phyloP scores from a whole-genome alignment of 495 filamentous ascomycete species.

The Pseudotulostoma volvatum region DNA sequence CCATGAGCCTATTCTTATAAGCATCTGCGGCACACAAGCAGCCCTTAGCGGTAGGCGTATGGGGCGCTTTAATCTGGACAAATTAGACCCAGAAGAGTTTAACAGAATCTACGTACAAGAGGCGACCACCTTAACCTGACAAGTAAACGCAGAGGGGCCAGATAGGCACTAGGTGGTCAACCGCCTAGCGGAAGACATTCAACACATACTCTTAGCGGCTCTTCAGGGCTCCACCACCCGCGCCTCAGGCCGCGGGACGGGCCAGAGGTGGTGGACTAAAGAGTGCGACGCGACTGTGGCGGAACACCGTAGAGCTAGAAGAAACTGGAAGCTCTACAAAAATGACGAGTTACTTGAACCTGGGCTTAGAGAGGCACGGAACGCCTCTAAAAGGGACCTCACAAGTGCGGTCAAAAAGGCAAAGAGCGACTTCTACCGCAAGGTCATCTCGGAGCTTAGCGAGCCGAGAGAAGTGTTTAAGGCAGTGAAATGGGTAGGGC shows the following conservation, averaged over 20 bases:
- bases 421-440: no score
- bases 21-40: neutral
- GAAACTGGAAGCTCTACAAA: no score
- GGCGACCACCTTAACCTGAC: neutral
- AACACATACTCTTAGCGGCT: neutral
- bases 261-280: no score
- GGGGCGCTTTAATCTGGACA: neutral
- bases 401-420: no score
- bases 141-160: neutral
- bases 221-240: neutral
- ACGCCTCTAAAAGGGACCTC: no score
- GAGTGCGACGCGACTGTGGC: no score
- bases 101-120: neutral
- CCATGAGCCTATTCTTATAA: neutral
- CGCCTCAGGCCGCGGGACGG: neutral
- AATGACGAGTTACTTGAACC: no score
- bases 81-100: neutral
- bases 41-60: neutral
- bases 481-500: no score
- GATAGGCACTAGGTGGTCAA: neutral
- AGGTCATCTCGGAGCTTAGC: no score
- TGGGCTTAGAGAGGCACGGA: no score
- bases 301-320: no score
- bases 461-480: no score
- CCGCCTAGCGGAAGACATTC: neutral